Evolutionary conservation across 768 basidiomycete genomes (phyloP), one percentile per base, ranked within the genome.

Genomic region (Podaxis mareebaensis): DNA sequence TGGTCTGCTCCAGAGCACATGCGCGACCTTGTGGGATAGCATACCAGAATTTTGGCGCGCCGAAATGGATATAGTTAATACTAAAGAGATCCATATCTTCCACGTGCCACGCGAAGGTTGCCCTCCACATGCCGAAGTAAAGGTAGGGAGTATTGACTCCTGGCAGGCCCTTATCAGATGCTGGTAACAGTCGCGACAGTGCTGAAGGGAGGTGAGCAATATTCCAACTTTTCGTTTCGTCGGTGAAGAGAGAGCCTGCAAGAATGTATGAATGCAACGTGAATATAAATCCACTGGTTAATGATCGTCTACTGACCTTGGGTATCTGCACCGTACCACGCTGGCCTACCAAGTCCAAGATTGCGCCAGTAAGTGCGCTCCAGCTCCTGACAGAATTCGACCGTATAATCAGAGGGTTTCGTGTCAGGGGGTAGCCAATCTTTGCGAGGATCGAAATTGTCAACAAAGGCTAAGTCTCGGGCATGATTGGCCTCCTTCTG

Each of bases 81-180:
- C 94, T 96, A 76, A 96, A 98, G 1, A 99, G 82, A 71, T 99
- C 97, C 93, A 98, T 97, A 75, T 99, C 97, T 75, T 99, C 97
- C 53, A 99, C 97, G 69, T 99, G 97, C 96, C 97, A 99, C 0
- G 95, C 93, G 75, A 99, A 99, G 0, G 95, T 95, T 24, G 96
- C 96, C 56, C 95, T 83, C 97, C 97, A 99, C 96, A 98, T 99
- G 66, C 97, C 97, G 73, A 96, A 99, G 75, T 99, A 99, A 2
- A 99, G 84, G 73, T 99, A 99, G 0, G 96, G 96, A 2, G 95
- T 90, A 71, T 99, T 99, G 53, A 99, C 97, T 8, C 97, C 97
- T 0, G 96, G 96, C 28, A 99, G 79, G 44, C 89, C 85, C 58
- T 89, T 84, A 42, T 81, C 77, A 6, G 87, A 81, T 12, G 84